Base-by-base conservation (phyloP, 2,329 filamentous ascomycete genomes). In the Aspergillus felis region DNA sequence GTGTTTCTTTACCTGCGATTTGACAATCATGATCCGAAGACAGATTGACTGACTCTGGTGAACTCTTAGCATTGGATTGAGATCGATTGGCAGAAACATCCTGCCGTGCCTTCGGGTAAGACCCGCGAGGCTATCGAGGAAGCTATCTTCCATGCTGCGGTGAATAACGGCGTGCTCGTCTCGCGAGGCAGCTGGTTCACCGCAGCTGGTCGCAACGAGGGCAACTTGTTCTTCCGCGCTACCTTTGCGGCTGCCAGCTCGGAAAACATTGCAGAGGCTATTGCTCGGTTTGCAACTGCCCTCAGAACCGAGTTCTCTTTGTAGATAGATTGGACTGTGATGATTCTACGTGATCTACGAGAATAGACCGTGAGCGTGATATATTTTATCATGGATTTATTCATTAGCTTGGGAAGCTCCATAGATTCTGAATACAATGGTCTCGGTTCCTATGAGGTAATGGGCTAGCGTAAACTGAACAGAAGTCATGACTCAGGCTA, bases 181-280 rank as follows among this genome's bases (percentile, higher is more conserved):
- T 91, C 90, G 57, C 84, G 90, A 50, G 94, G 94, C 3, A 92
- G 87, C 50, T 99, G 92, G 92, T 99, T 97, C 82, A 83, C 86
- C 57, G 90, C 92, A 0, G 88, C 94, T 70, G 83, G 82, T 47
- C 80, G 84, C 50, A 81, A 79, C 10, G 72, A 76, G 54, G 78
- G 81, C 10, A 87, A 86, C 28, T 80, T 96, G 74, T 97, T 91
- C 78, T 95, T 97, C 81, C 84, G 94, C 53, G 87, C 90, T 3
- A 99, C 93, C 0, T 99, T 89, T 78, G 92, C 93, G 0, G 87
- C 92, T 41, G 92, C 92, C 2, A 86, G 84, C 12, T 81, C 83
- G 14, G 83, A 87, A 55, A 84, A 86, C 64, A 92, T 93, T 81
- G 80, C 79, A 2, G 83, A 87, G 67, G 90, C 89, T 1, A 91